phyloP scores from a whole-genome alignment of 208 protist species.

The Crithidia fasciculata region DNA sequence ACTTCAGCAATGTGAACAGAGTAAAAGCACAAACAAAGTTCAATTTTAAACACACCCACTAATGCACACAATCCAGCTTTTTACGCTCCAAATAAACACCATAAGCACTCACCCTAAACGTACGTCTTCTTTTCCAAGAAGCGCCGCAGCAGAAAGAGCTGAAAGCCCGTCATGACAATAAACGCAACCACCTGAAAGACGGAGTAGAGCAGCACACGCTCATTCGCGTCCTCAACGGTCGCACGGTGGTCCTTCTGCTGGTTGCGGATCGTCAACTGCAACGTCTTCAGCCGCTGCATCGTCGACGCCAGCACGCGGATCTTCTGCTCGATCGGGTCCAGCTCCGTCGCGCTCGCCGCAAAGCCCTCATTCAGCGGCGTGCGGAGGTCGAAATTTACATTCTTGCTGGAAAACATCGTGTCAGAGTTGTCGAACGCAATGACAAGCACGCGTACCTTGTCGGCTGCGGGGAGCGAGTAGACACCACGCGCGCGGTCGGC shows the following conservation, averaged over 20 bases:
- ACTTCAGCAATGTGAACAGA: no score
- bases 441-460: slow-evolving; percentile 18
- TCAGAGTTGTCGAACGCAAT: slow-evolving; percentile 64
- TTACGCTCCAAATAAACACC: no score
- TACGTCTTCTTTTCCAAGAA: slow-evolving; percentile 83
- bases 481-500: slow-evolving; percentile 28
- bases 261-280: slow-evolving; percentile 55
- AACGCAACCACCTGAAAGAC: slow-evolving; percentile 73
- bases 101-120: slow-evolving; percentile 28
- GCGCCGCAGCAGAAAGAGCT: slow-evolving; percentile 80
- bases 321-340: slow-evolving; percentile 80
- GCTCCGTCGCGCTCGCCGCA: slow-evolving; percentile 23
- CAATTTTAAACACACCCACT: no score
- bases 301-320: slow-evolving; percentile 35
- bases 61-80: no score
- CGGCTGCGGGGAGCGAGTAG: slow-evolving; percentile 35
- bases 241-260: slow-evolving; percentile 71
- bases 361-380: slow-evolving; percentile 33
- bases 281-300: slow-evolving; percentile 48
- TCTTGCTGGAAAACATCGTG: slow-evolving; percentile 41
- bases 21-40: no score
- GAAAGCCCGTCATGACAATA: slow-evolving; percentile 64
- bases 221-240: slow-evolving; percentile 71
- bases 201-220: slow-evolving; percentile 68
- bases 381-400: slow-evolving; percentile 59